Conservation (phyloP, 805 yeast species). For the Pichia insulana region DNA sequence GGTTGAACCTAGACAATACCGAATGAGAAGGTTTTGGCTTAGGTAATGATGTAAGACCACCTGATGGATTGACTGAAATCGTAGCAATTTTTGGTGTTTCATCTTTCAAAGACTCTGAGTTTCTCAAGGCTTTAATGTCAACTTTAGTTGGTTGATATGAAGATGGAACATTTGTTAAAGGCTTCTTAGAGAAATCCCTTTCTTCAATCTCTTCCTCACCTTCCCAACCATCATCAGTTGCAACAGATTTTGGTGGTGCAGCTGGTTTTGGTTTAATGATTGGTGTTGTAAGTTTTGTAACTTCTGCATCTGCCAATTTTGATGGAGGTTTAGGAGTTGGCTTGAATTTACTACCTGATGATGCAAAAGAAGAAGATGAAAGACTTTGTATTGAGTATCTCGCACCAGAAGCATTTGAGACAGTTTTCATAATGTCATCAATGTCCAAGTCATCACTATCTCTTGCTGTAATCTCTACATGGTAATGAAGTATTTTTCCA, state of each 20-base stretch:
- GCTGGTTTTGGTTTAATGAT: slow-evolving; percentile 8
- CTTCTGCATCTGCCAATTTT: slow-evolving; percentile 18
- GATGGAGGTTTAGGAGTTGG: slow-evolving; percentile 23
- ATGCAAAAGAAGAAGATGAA: slow-evolving; percentile 10
- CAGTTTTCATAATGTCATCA: slow-evolving; percentile 60
- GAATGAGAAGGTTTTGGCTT: slow-evolving; percentile 47
- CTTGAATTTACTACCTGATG: slow-evolving; percentile 24
- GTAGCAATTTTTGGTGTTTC: slow-evolving; percentile 34
- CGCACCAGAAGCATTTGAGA: slow-evolving; percentile 92
- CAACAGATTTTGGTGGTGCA: slow-evolving; percentile 12
- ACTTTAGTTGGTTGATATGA: slow-evolving; percentile 64
- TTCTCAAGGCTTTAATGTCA: slow-evolving; percentile 46
- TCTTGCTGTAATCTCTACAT: slow-evolving; percentile 95
- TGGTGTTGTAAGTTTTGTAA: slow-evolving; percentile 14
- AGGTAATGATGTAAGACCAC: slow-evolving; percentile 51
- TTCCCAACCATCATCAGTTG: slow-evolving; percentile 58
- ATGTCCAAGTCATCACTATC: slow-evolving; percentile 84
- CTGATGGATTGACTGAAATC: slow-evolving; percentile 35
- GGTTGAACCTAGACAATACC: slow-evolving; percentile 41
- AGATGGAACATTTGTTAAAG: slow-evolving; percentile 45
- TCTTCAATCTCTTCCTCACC: slow-evolving; percentile 52
- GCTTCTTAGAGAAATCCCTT: slow-evolving; percentile 42
- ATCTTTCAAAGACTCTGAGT: slow-evolving; percentile 19
- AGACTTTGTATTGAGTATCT: slow-evolving; percentile 63
- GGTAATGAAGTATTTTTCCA: slow-evolving; percentile 72